Conservation (phyloP, 495 filamentous ascomycete species). For the Xylaria venustula region DNA sequence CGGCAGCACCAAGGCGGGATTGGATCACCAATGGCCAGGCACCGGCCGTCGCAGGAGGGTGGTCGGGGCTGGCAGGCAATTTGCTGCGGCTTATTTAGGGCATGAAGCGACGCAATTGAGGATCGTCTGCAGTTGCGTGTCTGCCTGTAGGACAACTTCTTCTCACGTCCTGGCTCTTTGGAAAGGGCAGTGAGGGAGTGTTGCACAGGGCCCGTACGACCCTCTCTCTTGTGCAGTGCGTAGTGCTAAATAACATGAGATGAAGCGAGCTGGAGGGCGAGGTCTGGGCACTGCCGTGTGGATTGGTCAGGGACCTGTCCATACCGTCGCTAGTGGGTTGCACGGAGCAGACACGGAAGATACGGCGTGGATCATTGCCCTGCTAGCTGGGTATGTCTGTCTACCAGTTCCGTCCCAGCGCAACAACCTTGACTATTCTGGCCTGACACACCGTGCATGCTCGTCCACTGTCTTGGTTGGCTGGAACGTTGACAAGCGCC, state of each 20-base stretch:
- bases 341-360: no score
- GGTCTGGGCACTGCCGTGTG: no score
- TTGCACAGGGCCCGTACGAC: neutral
- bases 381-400: no score
- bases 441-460: constrained; percentile 1
- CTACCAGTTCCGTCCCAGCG: neutral
- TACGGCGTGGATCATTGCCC: no score
- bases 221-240: no score
- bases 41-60: constrained; percentile 22
- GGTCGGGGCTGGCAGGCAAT: constrained; percentile 27
- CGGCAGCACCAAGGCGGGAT: constrained; percentile 32
- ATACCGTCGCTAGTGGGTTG: no score
- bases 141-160: no score
- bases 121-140: neutral
- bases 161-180: neutral
- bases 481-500: neutral
- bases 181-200: no score
- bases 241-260: neutral
- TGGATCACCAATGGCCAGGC: constrained; percentile 32
- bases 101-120: neutral
- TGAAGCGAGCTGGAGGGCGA: neutral
- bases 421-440: neutral
- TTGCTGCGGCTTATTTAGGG: neutral
- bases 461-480: neutral
- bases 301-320: no score